phyloP scores from a whole-genome alignment of 1,139 yeast genomes.

The Taphrina populina region DNA sequence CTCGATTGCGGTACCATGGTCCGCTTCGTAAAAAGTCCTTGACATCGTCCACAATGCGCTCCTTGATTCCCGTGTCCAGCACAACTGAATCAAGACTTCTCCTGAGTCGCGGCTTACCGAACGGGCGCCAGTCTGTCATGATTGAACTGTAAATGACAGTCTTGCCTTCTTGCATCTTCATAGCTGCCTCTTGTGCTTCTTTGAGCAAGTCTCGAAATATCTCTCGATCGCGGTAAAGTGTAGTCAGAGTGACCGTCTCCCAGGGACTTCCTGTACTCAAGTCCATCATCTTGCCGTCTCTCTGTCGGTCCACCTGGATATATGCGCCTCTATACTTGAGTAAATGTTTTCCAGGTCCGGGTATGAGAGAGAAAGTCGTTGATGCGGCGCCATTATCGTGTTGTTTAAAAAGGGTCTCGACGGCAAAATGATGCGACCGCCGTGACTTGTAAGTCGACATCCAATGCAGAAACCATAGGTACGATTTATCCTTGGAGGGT shows the following conservation, averaged over 20 bases:
- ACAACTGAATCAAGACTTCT: slow-evolving; percentile 82
- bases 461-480: slow-evolving; percentile 95
- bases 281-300: slow-evolving; percentile 85
- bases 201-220: slow-evolving; percentile 69
- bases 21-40: slow-evolving; percentile 76
- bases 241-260: slow-evolving; percentile 90
- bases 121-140: slow-evolving; percentile 99
- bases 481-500: slow-evolving; percentile 89
- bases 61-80: slow-evolving; percentile 71
- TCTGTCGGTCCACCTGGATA: slow-evolving; percentile 82
- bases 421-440: slow-evolving; percentile 70
- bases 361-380: slow-evolving; percentile 88
- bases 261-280: slow-evolving; percentile 90
- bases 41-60: slow-evolving; percentile 66
- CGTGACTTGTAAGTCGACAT: slow-evolving; percentile 61
- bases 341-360: slow-evolving; percentile 95
- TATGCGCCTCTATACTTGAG: slow-evolving; percentile 82
- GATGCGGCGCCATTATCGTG: slow-evolving; percentile 91
- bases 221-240: slow-evolving; percentile 75
- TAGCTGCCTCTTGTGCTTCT: slow-evolving; percentile 83
- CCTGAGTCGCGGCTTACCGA: slow-evolving; percentile 92
- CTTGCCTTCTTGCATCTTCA: slow-evolving; percentile 83
- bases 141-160: slow-evolving; percentile 91
- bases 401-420: slow-evolving; percentile 80
- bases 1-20: slow-evolving; percentile 90